Evolutionary conservation across 2,329 filamentous ascomycete genomes (phyloP), one percentile per base, ranked within the genome.

Genomic region (Gremmenia infestans): DNA sequence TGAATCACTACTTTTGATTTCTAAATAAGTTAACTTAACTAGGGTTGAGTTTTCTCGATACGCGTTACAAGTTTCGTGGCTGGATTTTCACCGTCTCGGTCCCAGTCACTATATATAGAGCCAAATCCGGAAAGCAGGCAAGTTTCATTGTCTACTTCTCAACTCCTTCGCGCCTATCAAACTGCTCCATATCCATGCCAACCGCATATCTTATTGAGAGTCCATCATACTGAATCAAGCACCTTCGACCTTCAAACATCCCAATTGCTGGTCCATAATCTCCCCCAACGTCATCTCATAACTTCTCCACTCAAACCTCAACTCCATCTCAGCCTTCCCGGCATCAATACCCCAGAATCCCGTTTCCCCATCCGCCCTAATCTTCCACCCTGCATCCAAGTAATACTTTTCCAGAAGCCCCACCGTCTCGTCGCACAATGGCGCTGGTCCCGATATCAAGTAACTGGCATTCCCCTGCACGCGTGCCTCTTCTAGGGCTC

Each of bases 251-350:
- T 32, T 4, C 14, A 40, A 40, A 9, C 17, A 15, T 15, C 37
- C 37, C 37, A 40, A 40, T 15, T 58, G 56, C 32, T 60, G 58
- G 23, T 58, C 43, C 50, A 60, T 39, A 25, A 60, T 50, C 42
- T 56, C 53, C 8, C 40, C 15, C 39, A 60, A 23, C n/a, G 51
- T 48, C 9, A 50, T 37, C 28, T 56, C 53, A 14, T 46, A 17
- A 12, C 36, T 14, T n/a, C 37, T 55, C 53, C 56, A 60, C 32
- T 54, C 40, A 2, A 58, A 49, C 14, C 53, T 53, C 23, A 60
- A 46, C 4, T 53, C 50, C 48, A 39, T 56, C 43, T 58, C 56
- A 9, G 51, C 58, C 28, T 49, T 58, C 17, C 28, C 5, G 3
- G 56, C 52, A 36, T 54, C 48, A 2, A 37, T 28, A 15, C 2